Evolutionary conservation across 2,329 filamentous ascomycete species (phyloP).

Genomic region (Rachicladosporium sp.): DNA sequence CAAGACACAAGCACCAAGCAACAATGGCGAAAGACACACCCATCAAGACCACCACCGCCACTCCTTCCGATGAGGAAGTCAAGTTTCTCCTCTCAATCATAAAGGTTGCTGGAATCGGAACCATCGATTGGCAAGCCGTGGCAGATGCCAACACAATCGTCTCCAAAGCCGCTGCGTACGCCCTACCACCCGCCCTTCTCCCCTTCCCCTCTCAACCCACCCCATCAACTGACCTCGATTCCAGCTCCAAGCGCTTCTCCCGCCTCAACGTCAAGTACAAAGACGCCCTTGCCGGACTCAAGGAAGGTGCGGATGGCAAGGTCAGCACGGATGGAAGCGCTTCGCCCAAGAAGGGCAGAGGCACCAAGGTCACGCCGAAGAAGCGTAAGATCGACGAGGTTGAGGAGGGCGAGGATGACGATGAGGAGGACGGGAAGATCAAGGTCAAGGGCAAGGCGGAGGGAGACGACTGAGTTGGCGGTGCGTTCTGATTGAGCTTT

Average conservation of each 20-base stretch:
- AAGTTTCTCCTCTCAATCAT: conserved; percentile 4
- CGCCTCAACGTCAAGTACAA: conserved; percentile 8
- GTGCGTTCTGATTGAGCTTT: too few species aligned
- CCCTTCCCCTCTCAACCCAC: too few species aligned
- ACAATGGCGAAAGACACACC: neutral
- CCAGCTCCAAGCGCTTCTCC: conserved; percentile 6
- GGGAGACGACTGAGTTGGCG: neutral
- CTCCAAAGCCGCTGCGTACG: conserved; percentile 9
- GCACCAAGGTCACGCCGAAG: conserved; percentile 4
- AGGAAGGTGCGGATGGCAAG: neutral
- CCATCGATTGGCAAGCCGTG: conserved; percentile 8
- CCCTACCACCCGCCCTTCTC: neutral
- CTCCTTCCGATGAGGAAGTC: conserved; percentile 2
- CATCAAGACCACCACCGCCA: neutral
- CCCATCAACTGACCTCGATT: neutral
- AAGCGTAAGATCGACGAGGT: conserved; percentile 7
- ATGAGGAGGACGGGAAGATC: too few species aligned
- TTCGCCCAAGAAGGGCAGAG: conserved; percentile 1
- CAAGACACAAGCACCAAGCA: too few species aligned
- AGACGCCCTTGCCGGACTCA: conserved; percentile 1
- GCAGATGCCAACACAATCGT: conserved; percentile 7
- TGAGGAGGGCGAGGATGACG: conserved; percentile 1
- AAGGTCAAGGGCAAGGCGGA: conserved; percentile 2
- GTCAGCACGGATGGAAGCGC: neutral
- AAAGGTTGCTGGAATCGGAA: neutral